Evolutionary conservation across 2,329 filamentous ascomycete species (phyloP), one percentile per base, ranked within the genome.

Genomic region (Septoria linicola): DNA sequence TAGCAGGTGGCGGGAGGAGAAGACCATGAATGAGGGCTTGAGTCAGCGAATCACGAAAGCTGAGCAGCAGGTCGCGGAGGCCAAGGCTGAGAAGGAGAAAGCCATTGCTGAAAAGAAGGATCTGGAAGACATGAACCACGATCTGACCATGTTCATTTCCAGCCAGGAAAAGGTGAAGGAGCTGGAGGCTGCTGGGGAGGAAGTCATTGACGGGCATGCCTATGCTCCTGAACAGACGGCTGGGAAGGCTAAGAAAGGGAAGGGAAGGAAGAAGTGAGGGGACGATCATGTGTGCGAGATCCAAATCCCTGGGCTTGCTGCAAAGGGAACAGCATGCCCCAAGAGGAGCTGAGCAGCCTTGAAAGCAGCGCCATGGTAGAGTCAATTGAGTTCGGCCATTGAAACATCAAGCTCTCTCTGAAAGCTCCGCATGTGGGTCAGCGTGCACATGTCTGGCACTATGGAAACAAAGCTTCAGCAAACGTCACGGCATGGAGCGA

Each of bases 111-210:
- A 89, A 68, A 86, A 88, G 59, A 78, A 74, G 32, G 89, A 95
- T 60, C 72, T 96, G 36, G 82, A 84, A 59, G 90, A 95, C 68
- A 87, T 90, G 77, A 95, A 96, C 66, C 80, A 87, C 11, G 92
- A 96, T 67, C 68, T 96, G 66, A 84, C 79, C 43, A 91, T 95
- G 78, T 95, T 92, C 65, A 92, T 96, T 53, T 88, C 83, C 16
- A 87, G 88, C 0, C 83, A 87, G 69, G 84, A 93, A 70, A 92
- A 89, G 70, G 71, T 96, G 61, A 85, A 81, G 72, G 80, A 85
- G 68, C 72, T 90, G 51, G 60, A 68, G 53, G 66, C 60, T 19
- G 57, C 81, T 51, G 80, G 82, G 25, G 87, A 86, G n/a, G 88
- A 92, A 68, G 70, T 93, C 31, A 82, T 84, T 59, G 86, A 85